phyloP scores from a whole-genome alignment of 2,329 filamentous ascomycete species.

The Phoma sp. region DNA sequence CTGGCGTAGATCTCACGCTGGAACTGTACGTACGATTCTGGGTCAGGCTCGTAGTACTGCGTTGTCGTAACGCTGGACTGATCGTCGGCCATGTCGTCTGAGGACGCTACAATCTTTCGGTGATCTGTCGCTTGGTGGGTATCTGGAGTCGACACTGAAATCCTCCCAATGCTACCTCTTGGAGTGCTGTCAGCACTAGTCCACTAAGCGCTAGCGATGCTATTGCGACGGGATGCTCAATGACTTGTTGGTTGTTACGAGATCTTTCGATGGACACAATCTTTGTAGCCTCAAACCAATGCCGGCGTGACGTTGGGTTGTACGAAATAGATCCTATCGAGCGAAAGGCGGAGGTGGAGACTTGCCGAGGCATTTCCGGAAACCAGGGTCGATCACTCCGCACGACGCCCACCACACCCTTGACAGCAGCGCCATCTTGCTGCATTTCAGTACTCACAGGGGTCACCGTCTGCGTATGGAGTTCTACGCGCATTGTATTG shows the following conservation, averaged over 20 bases:
- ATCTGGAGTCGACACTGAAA: no score
- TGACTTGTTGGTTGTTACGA: no score
- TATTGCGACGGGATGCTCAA: no score
- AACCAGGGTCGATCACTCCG: background rate
- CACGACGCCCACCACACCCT: conserved; percentile 2
- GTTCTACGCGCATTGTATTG: no score
- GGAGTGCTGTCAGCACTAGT: no score
- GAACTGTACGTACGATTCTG: conserved; percentile 39
- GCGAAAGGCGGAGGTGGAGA: conserved; percentile 8
- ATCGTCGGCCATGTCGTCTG: background rate
- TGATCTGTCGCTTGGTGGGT: background rate
- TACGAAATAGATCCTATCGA: no score
- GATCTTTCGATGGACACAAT: no score
- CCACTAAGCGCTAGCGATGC: no score
- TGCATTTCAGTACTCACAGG: no score
- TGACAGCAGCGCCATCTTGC: background rate
- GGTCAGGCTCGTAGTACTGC: conserved; percentile 44
- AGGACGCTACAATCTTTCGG: background rate
- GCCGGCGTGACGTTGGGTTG: no score
- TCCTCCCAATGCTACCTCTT: background rate
- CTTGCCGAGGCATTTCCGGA: conserved; percentile 1
- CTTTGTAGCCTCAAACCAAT: no score
- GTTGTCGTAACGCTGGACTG: conserved; percentile 1
- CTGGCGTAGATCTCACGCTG: conserved; percentile 49
- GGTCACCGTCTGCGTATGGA: no score